Percentiles rank a stretch among this genome's conserved stretches.
These are phyloP conservation scores for Fusarium domesticum DNA, from an alignment of 2,329 filamentous ascomycete species.

Conservation along the genomic window DNA sequence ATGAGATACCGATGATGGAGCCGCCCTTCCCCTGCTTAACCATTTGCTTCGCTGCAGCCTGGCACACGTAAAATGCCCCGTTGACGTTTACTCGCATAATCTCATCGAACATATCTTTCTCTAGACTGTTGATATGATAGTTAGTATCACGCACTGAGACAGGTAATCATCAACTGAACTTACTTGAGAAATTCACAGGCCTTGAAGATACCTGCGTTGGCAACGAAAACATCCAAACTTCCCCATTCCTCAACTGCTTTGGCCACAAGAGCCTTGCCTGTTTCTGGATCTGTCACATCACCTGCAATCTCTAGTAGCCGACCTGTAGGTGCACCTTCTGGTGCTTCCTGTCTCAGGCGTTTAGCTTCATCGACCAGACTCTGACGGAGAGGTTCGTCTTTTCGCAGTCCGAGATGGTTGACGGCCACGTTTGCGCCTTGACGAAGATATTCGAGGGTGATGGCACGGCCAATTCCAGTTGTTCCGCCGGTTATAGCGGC, in stretches of 20 bases:
- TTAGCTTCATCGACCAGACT: conserved; percentile 10
- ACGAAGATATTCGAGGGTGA: conserved; percentile 68
- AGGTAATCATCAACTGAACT: too few species aligned
- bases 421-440: conserved; percentile 73
- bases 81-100: conserved; percentile 43
- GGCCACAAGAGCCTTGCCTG: conserved; percentile 1
- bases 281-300: conserved; percentile 6
- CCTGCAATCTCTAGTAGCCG: conserved; percentile 6
- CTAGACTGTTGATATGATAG: too few species aligned
- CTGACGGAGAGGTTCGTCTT: conserved; percentile 43
- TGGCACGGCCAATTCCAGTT: conserved; percentile 78
- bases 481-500: conserved; percentile 78
- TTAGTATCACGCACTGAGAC: too few species aligned
- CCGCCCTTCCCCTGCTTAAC: conserved; percentile 51
- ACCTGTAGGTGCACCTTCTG: conserved; percentile 62
- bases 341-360: conserved; percentile 36
- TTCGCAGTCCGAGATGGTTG: conserved; percentile 63
- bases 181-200: conserved; percentile 5
- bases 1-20: conserved; percentile 69
- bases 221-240: conserved; percentile 6
- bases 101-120: conserved; percentile 5
- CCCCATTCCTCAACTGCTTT: conserved; percentile 8
- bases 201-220: conserved; percentile 11
- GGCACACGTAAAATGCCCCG: conserved; percentile 76
- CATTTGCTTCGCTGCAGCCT: conserved; percentile 79